Percentiles rank a stretch among this genome's conserved stretches.
phyloP scores from a whole-genome alignment of 305 asterid genomes.

The Plantago coronopus region DNA sequence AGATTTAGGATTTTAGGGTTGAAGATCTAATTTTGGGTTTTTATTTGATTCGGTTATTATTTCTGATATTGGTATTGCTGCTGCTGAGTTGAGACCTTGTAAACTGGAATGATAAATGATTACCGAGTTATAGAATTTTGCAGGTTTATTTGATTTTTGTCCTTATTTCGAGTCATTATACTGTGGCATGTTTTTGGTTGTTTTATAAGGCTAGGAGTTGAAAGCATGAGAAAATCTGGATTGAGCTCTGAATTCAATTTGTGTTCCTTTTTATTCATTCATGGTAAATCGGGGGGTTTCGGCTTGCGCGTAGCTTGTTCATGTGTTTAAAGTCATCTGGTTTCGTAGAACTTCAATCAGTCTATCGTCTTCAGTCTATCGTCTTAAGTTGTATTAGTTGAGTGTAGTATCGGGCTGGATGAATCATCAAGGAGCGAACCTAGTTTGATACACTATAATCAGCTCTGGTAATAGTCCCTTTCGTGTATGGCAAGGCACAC shows the following conservation, averaged over 20 bases:
- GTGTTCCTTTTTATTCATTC: neutral
- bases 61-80: too few species aligned
- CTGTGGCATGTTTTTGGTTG: too few species aligned
- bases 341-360: too few species aligned
- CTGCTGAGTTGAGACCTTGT: too few species aligned
- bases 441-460: neutral
- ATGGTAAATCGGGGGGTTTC: neutral
- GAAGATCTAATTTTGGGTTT: conserved; percentile 13
- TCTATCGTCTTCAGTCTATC: too few species aligned
- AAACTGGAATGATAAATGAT: too few species aligned
- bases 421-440: neutral
- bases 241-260: neutral
- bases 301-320: neutral
- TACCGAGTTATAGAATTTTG: neutral
- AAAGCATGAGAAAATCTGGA: neutral
- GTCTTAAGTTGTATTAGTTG: too few species aligned
- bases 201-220: too few species aligned
- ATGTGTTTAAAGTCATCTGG: neutral
- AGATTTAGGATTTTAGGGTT: conserved; percentile 10
- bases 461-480: neutral
- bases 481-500: neutral
- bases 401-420: neutral
- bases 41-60: too few species aligned
- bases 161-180: too few species aligned
- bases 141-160: neutral